Evolutionary conservation across 768 basidiomycete genomes (phyloP), one percentile per base, ranked within the genome.

Genomic region (Kwoniella dejecticola): DNA sequence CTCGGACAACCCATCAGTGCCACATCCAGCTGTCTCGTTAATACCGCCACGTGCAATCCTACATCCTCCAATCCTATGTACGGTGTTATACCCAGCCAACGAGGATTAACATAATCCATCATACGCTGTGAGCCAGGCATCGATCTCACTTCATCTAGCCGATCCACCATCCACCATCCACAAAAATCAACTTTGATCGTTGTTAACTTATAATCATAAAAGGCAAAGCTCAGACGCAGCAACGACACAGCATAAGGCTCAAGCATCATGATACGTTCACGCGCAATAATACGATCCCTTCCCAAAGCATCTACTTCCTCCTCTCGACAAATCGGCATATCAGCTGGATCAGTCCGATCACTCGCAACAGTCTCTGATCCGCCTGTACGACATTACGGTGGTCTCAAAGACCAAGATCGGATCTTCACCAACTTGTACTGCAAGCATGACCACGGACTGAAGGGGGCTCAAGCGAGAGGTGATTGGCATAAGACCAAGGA

Each of bases 401-500:
- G 94, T 0, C 82, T 98, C 64, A 92, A 89, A 79, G 95, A 98
- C 81, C 79, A 79, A 62, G 78, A 79, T 64, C 69, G 80, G 29
- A 80, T 80, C 69, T 97, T 98, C 74, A 93, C 90, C 40, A 98
- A 96, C 78, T 86, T 86, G 1, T 95, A 88, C 75, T 88, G 85
- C 73, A 84, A 85, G 60, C 91, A 94, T 77, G 95, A 98, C 74
- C 89, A 91, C 77, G 88, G 91, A 13, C 79, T 99, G 52, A 97
- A 96, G 80, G 95, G 95, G 41, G 95, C 95, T 21, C 76, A 85
- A 90, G 84, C 89, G 42, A 88, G 95, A 46, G 95, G 95, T 10
- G 95, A 99, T 82, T 99, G 95, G 95, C 95, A 98, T 79, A 85
- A 85, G 66, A 99, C 95, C 63, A 99, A 98, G 80, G 95, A 98